Evolutionary conservation across 345 rosid species (phyloP).

Genomic region (Limnanthes douglasii): DNA sequence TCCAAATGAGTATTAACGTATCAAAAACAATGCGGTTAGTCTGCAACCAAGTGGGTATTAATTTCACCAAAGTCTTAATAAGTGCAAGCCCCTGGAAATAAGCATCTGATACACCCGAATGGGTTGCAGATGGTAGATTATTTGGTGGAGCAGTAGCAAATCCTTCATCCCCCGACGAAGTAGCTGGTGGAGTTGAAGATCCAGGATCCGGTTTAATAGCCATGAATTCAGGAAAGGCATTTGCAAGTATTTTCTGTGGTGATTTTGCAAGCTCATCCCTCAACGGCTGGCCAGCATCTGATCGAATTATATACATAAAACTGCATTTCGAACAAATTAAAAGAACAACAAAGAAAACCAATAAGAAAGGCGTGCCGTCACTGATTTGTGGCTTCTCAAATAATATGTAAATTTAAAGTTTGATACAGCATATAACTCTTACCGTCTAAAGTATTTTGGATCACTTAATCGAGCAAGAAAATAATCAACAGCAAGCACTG

Average conservation of each 20-base stretch:
- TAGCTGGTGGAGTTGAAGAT: slow-evolving; percentile 45
- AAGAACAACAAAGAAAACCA: background rate
- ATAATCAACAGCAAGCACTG: slow-evolving; percentile 88
- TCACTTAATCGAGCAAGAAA: slow-evolving; percentile 84
- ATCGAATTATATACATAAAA: slow-evolving; percentile 88
- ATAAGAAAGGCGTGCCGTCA: background rate
- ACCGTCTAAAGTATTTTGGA: slow-evolving; percentile 92
- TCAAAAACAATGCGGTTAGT: slow-evolving; percentile 70
- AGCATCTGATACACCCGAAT: slow-evolving; percentile 46
- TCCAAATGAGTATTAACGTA: slow-evolving; percentile 71
- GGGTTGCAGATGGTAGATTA: slow-evolving; percentile 23
- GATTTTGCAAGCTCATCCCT: slow-evolving; percentile 96
- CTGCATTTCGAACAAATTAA: slow-evolving; percentile 27
- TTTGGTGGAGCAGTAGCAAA: slow-evolving; percentile 36
- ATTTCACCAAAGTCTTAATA: slow-evolving; percentile 73
- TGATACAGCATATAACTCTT: slow-evolving; percentile 18
- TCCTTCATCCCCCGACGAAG: slow-evolving; percentile 52
- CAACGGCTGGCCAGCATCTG: slow-evolving; percentile 91
- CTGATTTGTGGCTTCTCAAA: slow-evolving; percentile 3
- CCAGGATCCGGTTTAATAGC: slow-evolving; percentile 44
- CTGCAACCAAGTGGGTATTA: slow-evolving; percentile 90
- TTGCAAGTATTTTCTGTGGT: slow-evolving; percentile 71
- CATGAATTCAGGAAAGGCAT: slow-evolving; percentile 75
- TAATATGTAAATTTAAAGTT: slow-evolving; percentile 3
- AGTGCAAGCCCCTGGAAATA: slow-evolving; percentile 95